A percentile compares a stretch with the other conserved stretches of the same genome.
These are phyloP conservation scores for Cercospora nicotianae DNA, from an alignment of 2,329 filamentous ascomycete genomes.

Conservation along the genomic window DNA sequence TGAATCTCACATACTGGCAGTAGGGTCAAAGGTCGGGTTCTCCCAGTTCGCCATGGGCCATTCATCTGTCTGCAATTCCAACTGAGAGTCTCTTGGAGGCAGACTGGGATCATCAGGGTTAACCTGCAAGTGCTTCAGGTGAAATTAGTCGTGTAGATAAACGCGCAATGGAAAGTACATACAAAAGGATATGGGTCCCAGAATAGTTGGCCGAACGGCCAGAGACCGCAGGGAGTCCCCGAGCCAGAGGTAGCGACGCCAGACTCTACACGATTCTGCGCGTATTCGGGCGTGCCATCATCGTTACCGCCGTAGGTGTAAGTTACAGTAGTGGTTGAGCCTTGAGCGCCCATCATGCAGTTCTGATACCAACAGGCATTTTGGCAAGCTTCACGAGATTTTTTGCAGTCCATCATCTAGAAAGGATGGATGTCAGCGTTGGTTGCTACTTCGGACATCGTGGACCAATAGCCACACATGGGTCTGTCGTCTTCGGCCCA, in stretches of 20 bases:
- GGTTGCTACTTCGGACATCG: neutral
- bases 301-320: neutral
- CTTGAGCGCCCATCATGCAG: neutral
- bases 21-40: neutral
- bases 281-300: neutral
- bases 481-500: neutral
- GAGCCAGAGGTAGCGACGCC: neutral
- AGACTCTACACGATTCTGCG: neutral
- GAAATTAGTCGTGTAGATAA: neutral
- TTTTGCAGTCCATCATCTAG: neutral
- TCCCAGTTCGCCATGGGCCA: neutral
- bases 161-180: neutral
- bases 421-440: neutral
- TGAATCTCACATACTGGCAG: neutral
- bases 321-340: neutral
- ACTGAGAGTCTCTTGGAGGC: neutral
- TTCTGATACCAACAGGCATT: neutral
- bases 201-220: neutral
- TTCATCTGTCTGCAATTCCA: neutral
- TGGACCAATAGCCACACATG: neutral
- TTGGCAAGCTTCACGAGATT: neutral
- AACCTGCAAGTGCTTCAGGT: neutral
- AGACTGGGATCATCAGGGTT: neutral
- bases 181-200: neutral
- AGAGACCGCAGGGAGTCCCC: neutral